phyloP scores from a whole-genome alignment of 2,329 filamentous ascomycete genomes.

The Colletotrichum karsti region DNA sequence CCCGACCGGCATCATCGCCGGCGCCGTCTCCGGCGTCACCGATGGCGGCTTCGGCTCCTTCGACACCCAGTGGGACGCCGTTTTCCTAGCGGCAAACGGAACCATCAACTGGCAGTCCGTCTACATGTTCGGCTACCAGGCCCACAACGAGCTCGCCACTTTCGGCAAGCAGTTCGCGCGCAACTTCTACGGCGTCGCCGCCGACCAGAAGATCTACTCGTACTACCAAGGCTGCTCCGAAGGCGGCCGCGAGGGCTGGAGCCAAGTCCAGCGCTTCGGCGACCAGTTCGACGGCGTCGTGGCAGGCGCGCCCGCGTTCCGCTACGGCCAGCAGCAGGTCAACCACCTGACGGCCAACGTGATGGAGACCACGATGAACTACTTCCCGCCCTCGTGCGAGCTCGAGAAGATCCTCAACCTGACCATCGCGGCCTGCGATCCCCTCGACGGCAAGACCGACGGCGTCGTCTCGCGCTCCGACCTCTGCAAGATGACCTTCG shows the following conservation, averaged over 20 bases:
- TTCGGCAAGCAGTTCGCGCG: conserved; percentile 56
- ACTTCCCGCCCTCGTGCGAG: conserved; percentile 29
- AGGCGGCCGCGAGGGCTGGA: conserved; percentile 57
- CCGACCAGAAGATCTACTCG: conserved; percentile 46
- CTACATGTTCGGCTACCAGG: conserved; percentile 19
- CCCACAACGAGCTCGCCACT: conserved; percentile 2
- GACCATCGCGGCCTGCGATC: conserved; percentile 63
- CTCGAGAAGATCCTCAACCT: conserved; percentile 57
- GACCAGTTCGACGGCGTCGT: conserved; percentile 56
- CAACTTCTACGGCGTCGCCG: conserved; percentile 52
- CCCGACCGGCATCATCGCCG: conserved; percentile 51
- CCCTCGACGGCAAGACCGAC: conserved; percentile 62
- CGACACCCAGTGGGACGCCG: conserved; percentile 44
- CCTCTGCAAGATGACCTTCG: conserved; percentile 25
- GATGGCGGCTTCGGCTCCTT: conserved; percentile 61
- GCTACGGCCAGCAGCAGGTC: conserved; percentile 53
- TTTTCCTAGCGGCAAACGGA: conserved; percentile 44
- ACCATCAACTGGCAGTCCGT: conserved; percentile 20
- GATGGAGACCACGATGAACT: conserved; percentile 43
- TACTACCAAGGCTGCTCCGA: conserved; percentile 66
- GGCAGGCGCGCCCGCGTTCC: conserved; percentile 55
- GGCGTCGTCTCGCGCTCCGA: conserved; percentile 39
- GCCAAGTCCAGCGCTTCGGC: conserved; percentile 59
- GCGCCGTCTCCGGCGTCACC: conserved; percentile 56
- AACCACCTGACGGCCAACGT: conserved; percentile 49